Percentiles rank a stretch among this genome's conserved stretches.
These are phyloP conservation scores for Fusarium sp. DNA, from an alignment of 2,329 filamentous ascomycete genomes.

Conservation along the genomic window DNA sequence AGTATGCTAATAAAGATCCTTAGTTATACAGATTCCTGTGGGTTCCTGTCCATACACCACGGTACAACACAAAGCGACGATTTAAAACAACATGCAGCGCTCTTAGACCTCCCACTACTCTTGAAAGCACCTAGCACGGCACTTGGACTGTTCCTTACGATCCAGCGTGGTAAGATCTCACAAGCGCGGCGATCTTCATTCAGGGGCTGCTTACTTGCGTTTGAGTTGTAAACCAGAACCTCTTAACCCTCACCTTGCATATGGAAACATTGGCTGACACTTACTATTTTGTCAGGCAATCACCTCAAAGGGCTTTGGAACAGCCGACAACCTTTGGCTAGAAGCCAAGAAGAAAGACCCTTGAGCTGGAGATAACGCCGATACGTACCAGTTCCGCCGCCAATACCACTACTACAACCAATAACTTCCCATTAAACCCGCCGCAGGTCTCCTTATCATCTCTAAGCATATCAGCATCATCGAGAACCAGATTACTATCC, in stretches of 20 bases:
- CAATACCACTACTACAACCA: too few relatives aligned
- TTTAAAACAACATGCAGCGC: too few relatives aligned
- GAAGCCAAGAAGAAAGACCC: not conserved
- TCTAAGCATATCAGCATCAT: not conserved
- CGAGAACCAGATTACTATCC: too few relatives aligned
- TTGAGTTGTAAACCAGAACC: too few relatives aligned
- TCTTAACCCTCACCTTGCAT: not conserved
- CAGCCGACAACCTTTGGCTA: not conserved
- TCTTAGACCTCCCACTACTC: too few relatives aligned
- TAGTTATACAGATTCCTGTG: not conserved
- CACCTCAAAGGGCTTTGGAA: not conserved
- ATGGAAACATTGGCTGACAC: not conserved
- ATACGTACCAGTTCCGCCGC: not conserved
- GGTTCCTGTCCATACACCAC: too few relatives aligned
- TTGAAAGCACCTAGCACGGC: too few relatives aligned
- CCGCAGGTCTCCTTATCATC: not conserved
- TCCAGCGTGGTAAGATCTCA: too few relatives aligned
- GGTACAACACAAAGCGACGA: not conserved
- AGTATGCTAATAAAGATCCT: not conserved
- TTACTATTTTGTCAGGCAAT: fast-evolving
- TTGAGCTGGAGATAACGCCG: too few relatives aligned
- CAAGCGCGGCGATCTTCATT: not conserved
- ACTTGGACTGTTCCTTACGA: too few relatives aligned
- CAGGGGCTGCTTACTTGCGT: not conserved
- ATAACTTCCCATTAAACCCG: too few relatives aligned